phyloP scores from a whole-genome alignment of 208 protist genomes.

The Naegleria lovaniensis region DNA sequence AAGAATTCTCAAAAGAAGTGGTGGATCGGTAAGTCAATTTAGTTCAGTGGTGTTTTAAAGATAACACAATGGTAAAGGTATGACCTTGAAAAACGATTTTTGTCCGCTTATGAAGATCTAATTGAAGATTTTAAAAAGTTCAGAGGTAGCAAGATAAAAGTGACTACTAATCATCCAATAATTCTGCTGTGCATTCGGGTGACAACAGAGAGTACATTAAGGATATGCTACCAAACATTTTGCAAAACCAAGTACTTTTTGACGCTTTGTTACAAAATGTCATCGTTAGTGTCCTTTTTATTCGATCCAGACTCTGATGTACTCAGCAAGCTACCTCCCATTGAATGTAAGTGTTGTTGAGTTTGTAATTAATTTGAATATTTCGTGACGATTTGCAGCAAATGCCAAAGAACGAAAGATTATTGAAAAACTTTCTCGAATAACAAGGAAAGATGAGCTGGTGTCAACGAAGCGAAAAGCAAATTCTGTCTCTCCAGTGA shows the following conservation, averaged over 20 bases:
- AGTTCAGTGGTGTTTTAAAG: no score
- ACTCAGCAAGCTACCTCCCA: background rate
- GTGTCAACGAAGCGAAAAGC: background rate
- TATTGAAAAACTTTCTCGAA: background rate
- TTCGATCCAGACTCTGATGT: conserved; percentile 14
- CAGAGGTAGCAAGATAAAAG: background rate
- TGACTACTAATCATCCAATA: background rate
- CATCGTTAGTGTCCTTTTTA: background rate
- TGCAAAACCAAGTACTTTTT: background rate
- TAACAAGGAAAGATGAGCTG: background rate
- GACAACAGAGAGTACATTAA: background rate
- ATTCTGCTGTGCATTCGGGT: conserved; percentile 3
- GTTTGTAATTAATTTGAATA: no score
- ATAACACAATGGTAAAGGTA: background rate
- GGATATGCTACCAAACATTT: background rate
- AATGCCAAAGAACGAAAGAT: background rate
- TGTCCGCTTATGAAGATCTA: background rate
- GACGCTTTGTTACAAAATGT: background rate
- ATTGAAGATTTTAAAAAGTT: background rate
- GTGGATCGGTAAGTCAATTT: background rate
- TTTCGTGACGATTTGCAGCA: background rate
- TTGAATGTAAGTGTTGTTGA: background rate
- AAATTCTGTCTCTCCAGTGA: background rate
- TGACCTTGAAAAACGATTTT: background rate
- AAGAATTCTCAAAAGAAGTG: background rate